Evolutionary conservation across 1,139 yeast genomes (phyloP), one percentile per base, ranked within the genome.

Genomic region (Protomyces inouyei): DNA sequence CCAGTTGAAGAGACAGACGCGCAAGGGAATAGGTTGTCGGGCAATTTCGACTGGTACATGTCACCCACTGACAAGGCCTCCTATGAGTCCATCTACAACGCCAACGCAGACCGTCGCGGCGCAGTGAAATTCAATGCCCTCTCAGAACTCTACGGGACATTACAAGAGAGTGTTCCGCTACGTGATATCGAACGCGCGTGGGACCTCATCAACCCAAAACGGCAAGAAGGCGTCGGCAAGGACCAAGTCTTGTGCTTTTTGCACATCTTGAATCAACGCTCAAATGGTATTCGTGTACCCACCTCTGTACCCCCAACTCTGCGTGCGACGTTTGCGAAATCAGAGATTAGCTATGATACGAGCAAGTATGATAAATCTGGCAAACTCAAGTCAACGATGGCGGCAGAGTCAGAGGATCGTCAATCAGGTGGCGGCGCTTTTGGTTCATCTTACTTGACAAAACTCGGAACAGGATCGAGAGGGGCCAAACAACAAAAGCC

Each of bases 21-120:
- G 69, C 82, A 82, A 61, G 85, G 83, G 52, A 78, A 80, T 60
- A 75, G 80, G 5, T 79, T 87, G 64, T 79, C 85, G 45, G 82
- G 85, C 59, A 88, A 88, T 71, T 88, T 93, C 73, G 96, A 92
- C 73, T 93, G 98, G 98, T 93, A 93, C 76, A 91, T 93, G 69
- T 86, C 96, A 3, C 98, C 97, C 21, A 81, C 85, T 6, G 97
- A 93, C 72, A 84, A 86, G 72, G 73, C 84, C 2, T 83, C 87
- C 10, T 95, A 93, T 75, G 95, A 89, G 71, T 80, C 88, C 36
- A 85, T 93, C 55, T 88, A 91, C 73, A 80, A 85, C 60, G 81
- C 88, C 46, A 86, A 89, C 65, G 78, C 88, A 61, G 98, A 93
- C 76, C 78, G 80, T 55, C 86, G 83, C 70, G 98, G 98, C n/a